Evolutionary conservation across 768 basidiomycete genomes (phyloP), one percentile per base, ranked within the genome.

Genomic region (Suillus alpinus): DNA sequence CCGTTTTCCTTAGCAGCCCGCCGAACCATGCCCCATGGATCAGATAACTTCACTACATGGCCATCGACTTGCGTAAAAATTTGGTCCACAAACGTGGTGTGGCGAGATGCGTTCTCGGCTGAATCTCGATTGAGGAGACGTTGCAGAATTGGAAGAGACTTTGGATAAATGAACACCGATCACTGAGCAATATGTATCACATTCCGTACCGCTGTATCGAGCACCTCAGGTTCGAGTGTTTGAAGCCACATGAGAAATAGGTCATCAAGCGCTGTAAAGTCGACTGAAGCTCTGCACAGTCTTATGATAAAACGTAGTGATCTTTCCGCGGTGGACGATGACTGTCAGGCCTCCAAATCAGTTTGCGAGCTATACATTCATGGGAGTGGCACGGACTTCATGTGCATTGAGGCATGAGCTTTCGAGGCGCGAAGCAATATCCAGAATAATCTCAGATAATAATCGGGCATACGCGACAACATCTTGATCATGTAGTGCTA

Each of bases 401-500:
- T 55, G 52, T 20, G 9, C 52, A 37, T 37, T 26, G 13, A 16
- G 37, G 26, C 23, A 26, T 18, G 52, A 26, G 20, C 9, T 18
- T n/a, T 39, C 26, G 10, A 26, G 26, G 39, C 26, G 9, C 9
- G 57, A 73, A 3, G 82, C 78, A 31, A 79, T 65, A 62, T 86
- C 84, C 7, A 73, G 65, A 59, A 83, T 83, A 31, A 83, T 71
- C 7, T 85, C 81, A 60, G 83, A 90, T 3, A 90, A 40, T 43
- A 81, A 73, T 31, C 71, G 67, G 10, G 80, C 77, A 68, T 90
- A 94, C 8, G 77, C 68, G 1, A 70, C 71, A 20, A 81, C 65
- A 66, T 89, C 85, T 57, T 83, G 82, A 53, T 86, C 78, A 69
- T 91, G 88, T 29, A 93, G 72, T 40, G 87, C 85, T 32, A 80